phyloP scores from a whole-genome alignment of 768 basidiomycete species.

The Leccinum pellstonianum region DNA sequence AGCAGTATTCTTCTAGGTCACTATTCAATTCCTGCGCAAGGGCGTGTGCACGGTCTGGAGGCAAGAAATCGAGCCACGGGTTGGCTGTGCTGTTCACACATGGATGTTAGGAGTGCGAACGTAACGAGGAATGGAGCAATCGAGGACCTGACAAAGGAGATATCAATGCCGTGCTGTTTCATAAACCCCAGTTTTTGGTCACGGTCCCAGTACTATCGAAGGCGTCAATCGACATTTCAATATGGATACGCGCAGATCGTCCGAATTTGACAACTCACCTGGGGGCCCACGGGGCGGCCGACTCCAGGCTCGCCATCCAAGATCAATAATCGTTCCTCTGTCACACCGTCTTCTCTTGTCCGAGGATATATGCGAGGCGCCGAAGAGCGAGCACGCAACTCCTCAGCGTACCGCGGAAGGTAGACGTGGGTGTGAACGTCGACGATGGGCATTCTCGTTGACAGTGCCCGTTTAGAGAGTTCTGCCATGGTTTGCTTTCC shows the following conservation, averaged over 20 bases:
- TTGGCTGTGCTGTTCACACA: constrained; percentile 65
- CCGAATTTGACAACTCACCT: constrained; percentile 39
- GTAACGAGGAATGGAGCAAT: constrained; percentile 1
- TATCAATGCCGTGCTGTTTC: constrained; percentile 76
- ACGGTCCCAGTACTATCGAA: constrained; percentile 67
- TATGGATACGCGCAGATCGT: neutral
- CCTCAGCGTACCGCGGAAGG: constrained; percentile 70
- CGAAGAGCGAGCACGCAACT: constrained; percentile 60
- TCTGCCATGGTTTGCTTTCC: constrained; percentile 26
- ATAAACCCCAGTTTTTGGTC: constrained; percentile 81
- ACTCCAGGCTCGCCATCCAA: constrained; percentile 77
- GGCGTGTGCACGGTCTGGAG: constrained; percentile 59
- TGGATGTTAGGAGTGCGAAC: constrained; percentile 17
- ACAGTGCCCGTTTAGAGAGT: constrained; percentile 21
- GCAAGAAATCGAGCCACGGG: constrained; percentile 88
- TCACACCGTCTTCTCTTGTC: constrained; percentile 39
- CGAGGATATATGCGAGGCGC: constrained; percentile 67
- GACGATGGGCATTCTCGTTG: constrained; percentile 46
- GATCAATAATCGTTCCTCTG: constrained; percentile 72
- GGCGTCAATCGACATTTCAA: constrained; percentile 10
- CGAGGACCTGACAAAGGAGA: constrained; percentile 72
- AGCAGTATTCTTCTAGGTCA: constrained; percentile 79
- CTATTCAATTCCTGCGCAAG: constrained; percentile 72
- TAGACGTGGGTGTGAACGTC: constrained; percentile 90
- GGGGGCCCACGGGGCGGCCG: constrained; percentile 78